Evolutionary conservation across 2,329 filamentous ascomycete genomes (phyloP), one percentile per base, ranked within the genome.

Genomic region (Colletotrichum chrysophilum): DNA sequence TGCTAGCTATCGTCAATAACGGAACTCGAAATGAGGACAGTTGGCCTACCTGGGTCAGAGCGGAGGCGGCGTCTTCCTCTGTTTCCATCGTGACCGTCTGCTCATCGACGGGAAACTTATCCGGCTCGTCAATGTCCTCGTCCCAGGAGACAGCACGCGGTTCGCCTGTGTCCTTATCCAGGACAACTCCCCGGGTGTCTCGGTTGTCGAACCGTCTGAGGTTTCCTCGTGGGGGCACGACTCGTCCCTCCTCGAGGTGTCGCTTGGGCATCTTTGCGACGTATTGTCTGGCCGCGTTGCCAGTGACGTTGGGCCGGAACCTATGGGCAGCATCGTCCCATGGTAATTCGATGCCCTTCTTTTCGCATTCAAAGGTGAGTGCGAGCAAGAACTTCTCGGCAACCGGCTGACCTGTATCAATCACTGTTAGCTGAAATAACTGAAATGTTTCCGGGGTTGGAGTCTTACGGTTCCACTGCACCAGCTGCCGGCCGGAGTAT

Each of bases 81-180:
- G n/a, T 18, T 10, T n/a, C 38, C 0, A 48, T 48, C 38, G 38
- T 48, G 38, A 48, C 5, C 9, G 18, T 48, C 38, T 48, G 38
- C 4, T 48, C 3, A 12, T 48, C 38, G 9, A 12, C 38, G 4
- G 18, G 38, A 0, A 48, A 48, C 0, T 2, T 48, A 0, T 48
- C 38, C 0, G 38, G 38, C 18, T 48, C 38, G 0, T n/a, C 0
- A 3, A 48, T 0, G 3, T 48, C 18, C 0, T 48, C 38, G 10
- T n/a, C 38, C 38, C 38, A 48, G 5, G 0, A 8, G 18, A 48
- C 38, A 21, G 38, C 8, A 8, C 38, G 38, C 38, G 4, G 36
- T 43, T 43, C 38, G 38, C 38, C 16, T n/a, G 38, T 43, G 16
- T 43, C 38, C 38, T n/a, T n/a, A 3, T 43, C 38, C 10, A 43